Evolutionary conservation across 2,329 filamentous ascomycete genomes (phyloP), one percentile per base, ranked within the genome.

Genomic region (Fusarium subtropicale): DNA sequence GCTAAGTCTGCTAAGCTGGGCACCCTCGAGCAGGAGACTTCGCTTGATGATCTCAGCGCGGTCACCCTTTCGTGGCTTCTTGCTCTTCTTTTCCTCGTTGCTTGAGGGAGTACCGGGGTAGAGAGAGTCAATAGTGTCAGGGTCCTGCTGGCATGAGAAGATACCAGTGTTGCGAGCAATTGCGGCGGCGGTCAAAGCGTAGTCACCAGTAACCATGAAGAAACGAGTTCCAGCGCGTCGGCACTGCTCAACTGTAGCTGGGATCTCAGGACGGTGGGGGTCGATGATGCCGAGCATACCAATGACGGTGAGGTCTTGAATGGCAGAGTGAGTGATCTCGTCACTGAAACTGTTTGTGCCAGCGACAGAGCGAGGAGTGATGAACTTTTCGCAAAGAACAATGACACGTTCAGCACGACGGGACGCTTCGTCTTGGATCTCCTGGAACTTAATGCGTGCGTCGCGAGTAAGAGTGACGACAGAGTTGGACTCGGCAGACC

Each of bases 111-210:
- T 44, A 1, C 31, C 46, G 0, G 50, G 5, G 10, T 73, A 66
- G 7, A 80, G 56, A 0, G 66, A 66, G 12, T 75, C 71, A 7
- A 78, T 68, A 0, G 75, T 80, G 24, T 82, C 79, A 1, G 80
- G 78, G 22, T 76, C 88, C 20, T 83, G 82, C 3, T 82, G 78
- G 8, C 76, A 60, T 20, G 87, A 88, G 70, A 87, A 87, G 67
- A 91, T 91, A 36, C 88, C 88, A 71, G 87, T 90, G 74, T 90
- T 87, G 68, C 85, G 82, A 8, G 88, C 89, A 66, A 91, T 91
- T 15, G 89, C 88, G 48, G 88, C 88, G 1, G 89, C 89, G 7
- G 89, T 91, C 52, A 88, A 78, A 24, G 78, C 82, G 60, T 83
- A 83, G 63, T 83, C 80, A 18, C 81, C 81, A 3, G 82, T 83